phyloP scores from a whole-genome alignment of 2,329 filamentous ascomycete species.

The Pyricularia grisea region DNA sequence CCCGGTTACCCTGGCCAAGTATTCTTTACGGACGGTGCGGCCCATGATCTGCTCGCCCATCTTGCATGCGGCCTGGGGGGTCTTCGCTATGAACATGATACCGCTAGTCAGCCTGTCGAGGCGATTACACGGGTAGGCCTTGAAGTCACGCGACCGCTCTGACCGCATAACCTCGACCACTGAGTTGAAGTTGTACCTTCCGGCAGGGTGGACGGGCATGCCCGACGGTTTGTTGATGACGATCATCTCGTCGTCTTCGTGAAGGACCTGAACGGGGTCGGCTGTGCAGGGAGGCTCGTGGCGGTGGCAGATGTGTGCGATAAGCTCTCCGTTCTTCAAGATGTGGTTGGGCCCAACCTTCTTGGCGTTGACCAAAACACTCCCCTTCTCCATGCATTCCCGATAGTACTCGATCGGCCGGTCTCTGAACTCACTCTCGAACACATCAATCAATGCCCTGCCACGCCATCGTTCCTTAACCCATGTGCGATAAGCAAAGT shows the following conservation, averaged over 20 bases:
- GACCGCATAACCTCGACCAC: constrained; percentile 88
- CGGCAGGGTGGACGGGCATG: constrained; percentile 89
- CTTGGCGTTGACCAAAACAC: constrained; percentile 73
- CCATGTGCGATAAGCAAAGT: constrained; percentile 90
- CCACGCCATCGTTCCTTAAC: constrained; percentile 92
- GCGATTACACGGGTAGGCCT: constrained; percentile 72
- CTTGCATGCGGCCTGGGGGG: constrained; percentile 65
- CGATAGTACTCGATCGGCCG: constrained; percentile 79
- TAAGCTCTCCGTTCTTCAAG: constrained; percentile 80
- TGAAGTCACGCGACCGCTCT: constrained; percentile 49
- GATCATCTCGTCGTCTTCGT: constrained; percentile 88
- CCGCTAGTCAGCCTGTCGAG: constrained; percentile 89
- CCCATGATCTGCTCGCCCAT: constrained; percentile 68
- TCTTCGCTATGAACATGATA: constrained; percentile 96
- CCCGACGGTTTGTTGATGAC: constrained; percentile 96
- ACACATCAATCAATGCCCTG: constrained; percentile 74
- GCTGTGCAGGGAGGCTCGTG: constrained; percentile 91
- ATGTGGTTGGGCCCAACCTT: constrained; percentile 56
- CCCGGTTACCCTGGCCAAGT: constrained; percentile 83
- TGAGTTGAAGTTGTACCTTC: constrained; percentile 92
- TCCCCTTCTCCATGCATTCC: constrained; percentile 69
- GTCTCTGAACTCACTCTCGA: constrained; percentile 86
- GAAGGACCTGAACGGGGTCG: constrained; percentile 69
- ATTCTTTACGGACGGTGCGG: constrained; percentile 87
- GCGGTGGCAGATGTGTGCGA: constrained; percentile 88